Evolutionary conservation across 2,329 filamentous ascomycete species (phyloP).

Genomic region (Colletotrichum brevisporum): DNA sequence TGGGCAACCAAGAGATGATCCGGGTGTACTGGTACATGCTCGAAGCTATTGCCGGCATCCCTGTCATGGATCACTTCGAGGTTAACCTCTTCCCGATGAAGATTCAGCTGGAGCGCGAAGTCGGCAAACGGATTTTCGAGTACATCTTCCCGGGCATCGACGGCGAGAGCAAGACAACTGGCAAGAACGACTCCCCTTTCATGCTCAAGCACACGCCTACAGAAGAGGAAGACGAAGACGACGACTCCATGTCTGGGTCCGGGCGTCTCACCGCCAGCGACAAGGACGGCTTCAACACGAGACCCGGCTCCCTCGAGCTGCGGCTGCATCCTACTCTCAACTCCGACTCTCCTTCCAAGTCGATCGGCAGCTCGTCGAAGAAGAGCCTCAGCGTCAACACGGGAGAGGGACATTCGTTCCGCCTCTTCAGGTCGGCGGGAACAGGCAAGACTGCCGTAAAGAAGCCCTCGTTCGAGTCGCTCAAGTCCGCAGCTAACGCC

Average conservation of each 20-base stretch:
- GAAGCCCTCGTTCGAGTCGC: constrained; percentile 71
- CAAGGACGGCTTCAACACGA: constrained; percentile 68
- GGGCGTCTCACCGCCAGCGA: constrained; percentile 57
- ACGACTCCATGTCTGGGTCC: constrained; percentile 56
- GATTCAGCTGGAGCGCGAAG: constrained; percentile 92
- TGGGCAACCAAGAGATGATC: constrained; percentile 85
- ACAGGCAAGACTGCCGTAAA: constrained; percentile 62
- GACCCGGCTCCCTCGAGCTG: constrained; percentile 82
- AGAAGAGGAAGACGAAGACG: constrained; percentile 65
- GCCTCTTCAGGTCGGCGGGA: constrained; percentile 63
- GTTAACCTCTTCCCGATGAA: constrained; percentile 94
- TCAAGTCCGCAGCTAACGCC: constrained; percentile 56
- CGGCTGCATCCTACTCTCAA: constrained; percentile 87
- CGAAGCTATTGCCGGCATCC: constrained; percentile 96
- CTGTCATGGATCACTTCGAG: constrained; percentile 97
- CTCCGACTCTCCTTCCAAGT: constrained; percentile 60
- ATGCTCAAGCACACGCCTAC: constrained; percentile 61
- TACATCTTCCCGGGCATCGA: constrained; percentile 95
- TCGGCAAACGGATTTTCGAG: constrained; percentile 93
- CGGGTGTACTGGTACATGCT: constrained; percentile 98
- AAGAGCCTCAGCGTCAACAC: constrained; percentile 66
- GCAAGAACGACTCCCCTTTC: constrained; percentile 74
- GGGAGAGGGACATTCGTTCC: constrained; percentile 63
- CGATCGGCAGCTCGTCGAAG: constrained; percentile 52
- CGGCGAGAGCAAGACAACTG: constrained; percentile 60